A percentile compares a stretch with the other conserved stretches of the same genome.
Conservation (phyloP, 164 flowering plant species). For the Tinospora cordifolia region DNA sequence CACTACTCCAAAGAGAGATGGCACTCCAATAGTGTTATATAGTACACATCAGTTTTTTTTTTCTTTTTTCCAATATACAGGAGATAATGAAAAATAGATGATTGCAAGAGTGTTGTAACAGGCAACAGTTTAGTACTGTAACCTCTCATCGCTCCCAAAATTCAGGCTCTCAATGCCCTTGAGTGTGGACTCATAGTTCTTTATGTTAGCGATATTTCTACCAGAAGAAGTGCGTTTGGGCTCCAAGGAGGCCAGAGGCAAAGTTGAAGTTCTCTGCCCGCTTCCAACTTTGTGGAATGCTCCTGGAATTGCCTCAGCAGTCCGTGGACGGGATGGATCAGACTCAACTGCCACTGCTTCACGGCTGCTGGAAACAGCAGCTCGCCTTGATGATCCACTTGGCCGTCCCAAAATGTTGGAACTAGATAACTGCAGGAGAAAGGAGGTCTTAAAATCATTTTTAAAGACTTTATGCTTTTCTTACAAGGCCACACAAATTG, state of each 20-base stretch:
- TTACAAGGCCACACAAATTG: background rate
- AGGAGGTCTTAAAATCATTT: too few species aligned
- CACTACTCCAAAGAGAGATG: slow-evolving; percentile 12
- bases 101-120: background rate
- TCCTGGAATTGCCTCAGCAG: slow-evolving; percentile 72
- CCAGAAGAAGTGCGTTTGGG: slow-evolving; percentile 51
- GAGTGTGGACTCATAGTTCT: slow-evolving; percentile 62
- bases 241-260: slow-evolving; percentile 57
- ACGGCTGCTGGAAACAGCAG: slow-evolving; percentile 61
- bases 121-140: slow-evolving; percentile 29
- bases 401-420: slow-evolving; percentile 51
- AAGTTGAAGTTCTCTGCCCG: slow-evolving; percentile 51
- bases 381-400: slow-evolving; percentile 71
- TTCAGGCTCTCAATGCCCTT: slow-evolving; percentile 74
- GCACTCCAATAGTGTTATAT: slow-evolving; percentile 16
- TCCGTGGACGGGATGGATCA: slow-evolving; percentile 50
- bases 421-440: slow-evolving; percentile 59
- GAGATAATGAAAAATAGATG: slow-evolving; percentile 4
- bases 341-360: slow-evolving; percentile 46
- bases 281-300: slow-evolving; percentile 41
- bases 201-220: slow-evolving; percentile 38
- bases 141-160: slow-evolving; percentile 62
- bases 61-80: slow-evolving; percentile 29
- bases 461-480: too few species aligned
- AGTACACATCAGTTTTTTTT: slow-evolving; percentile 16